Evolutionary conservation across 1,284 basidiomycete species (phyloP).

Genomic region (Cryptococcus amylolentus): DNA sequence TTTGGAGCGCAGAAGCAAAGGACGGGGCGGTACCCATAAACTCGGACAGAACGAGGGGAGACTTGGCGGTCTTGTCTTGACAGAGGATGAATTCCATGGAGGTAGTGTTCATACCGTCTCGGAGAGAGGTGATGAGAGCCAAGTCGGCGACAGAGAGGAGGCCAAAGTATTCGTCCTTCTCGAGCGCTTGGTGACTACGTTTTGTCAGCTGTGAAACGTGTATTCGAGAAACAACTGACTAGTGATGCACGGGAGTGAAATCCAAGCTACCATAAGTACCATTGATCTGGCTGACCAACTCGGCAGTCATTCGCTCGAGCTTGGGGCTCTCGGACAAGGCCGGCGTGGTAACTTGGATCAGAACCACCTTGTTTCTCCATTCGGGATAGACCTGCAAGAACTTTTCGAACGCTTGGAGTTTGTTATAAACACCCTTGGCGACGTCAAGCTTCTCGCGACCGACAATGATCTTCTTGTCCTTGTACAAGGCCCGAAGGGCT

Average conservation of each 20-base stretch:
- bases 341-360: constrained; percentile 86
- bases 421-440: constrained; percentile 95
- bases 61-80: constrained; percentile 72
- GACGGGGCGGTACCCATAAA: constrained; percentile 81
- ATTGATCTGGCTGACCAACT: constrained; percentile 95
- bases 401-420: constrained; percentile 95
- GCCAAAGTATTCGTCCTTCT: constrained; percentile 97
- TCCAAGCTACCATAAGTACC: constrained; percentile 91
- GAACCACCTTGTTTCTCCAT: constrained; percentile 81
- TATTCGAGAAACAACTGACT: constrained; percentile 55
- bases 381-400: constrained; percentile 89
- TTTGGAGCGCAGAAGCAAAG: constrained; percentile 48
- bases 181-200: constrained; percentile 86
- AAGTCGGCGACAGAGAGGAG: constrained; percentile 92
- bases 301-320: constrained; percentile 88
- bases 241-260: constrained; percentile 98
- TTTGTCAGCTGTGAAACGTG: background rate
- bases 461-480: constrained; percentile 97
- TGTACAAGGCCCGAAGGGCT: constrained; percentile 78
- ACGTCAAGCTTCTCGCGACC: constrained; percentile 98
- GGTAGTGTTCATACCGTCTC: constrained; percentile 99
- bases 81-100: constrained; percentile 97
- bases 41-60: constrained; percentile 86
- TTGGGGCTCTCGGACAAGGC: constrained; percentile 89
- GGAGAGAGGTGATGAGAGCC: constrained; percentile 89